phyloP scores from a whole-genome alignment of 1,284 basidiomycete species.

The Boletus calvinii region DNA sequence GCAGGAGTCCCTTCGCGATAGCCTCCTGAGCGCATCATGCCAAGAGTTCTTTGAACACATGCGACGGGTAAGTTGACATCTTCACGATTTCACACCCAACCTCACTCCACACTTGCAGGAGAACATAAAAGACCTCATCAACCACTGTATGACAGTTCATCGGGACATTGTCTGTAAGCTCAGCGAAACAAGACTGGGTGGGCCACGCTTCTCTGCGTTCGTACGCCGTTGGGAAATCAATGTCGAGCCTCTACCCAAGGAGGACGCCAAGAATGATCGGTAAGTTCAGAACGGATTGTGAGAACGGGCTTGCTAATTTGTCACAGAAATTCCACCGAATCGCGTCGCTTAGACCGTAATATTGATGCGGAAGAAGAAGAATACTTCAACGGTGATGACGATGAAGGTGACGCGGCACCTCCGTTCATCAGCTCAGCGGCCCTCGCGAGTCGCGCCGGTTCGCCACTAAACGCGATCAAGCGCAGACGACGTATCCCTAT shows the following conservation, averaged over 20 bases:
- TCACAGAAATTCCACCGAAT: constrained; percentile 39
- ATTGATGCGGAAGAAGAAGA: constrained; percentile 79
- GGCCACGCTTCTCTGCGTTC: constrained; percentile 70
- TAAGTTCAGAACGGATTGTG: constrained; percentile 14
- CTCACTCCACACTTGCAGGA: constrained; percentile 51
- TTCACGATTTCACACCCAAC: constrained; percentile 3
- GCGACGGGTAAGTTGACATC: constrained; percentile 59
- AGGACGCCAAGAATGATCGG: constrained; percentile 42
- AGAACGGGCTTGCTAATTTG: constrained; percentile 20
- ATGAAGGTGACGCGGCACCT: constrained; percentile 39
- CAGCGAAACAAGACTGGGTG: constrained; percentile 59
- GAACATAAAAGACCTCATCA: constrained; percentile 83
- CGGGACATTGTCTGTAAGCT: constrained; percentile 67
- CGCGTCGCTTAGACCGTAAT: constrained; percentile 47
- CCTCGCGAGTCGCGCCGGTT: constrained; percentile 37
- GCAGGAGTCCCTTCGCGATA: constrained; percentile 84
- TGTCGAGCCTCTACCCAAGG: constrained; percentile 73
- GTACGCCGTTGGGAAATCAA: constrained; percentile 89
- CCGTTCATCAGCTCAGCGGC: constrained; percentile 37
- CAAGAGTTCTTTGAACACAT: constrained; percentile 94
- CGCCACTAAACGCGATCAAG: constrained; percentile 46
- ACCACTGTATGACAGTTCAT: constrained; percentile 81
- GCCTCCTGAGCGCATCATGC: constrained; percentile 91
- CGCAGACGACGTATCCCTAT: constrained; percentile 54
- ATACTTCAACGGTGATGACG: constrained; percentile 86